phyloP scores from a whole-genome alignment of 805 yeast genomes.

The Isabelozyma pseudorhagii region DNA sequence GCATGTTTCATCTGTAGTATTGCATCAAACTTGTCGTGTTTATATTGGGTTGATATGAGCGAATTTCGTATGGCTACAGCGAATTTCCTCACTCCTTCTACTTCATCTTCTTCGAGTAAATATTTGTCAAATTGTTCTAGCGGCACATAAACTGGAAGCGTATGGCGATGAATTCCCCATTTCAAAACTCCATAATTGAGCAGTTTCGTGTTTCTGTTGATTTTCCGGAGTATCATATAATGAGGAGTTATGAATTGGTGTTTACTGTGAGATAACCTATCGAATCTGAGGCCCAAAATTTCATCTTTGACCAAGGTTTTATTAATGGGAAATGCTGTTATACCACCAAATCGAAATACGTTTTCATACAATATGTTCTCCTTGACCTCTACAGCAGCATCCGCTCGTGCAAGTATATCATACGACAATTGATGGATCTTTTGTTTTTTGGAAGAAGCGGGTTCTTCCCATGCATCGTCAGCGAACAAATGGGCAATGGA shows the following conservation, averaged over 20 bases:
- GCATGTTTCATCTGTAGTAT: conserved; percentile 7
- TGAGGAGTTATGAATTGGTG: conserved; percentile 39
- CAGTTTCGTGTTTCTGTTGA: conserved; percentile 3
- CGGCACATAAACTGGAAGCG: conserved; percentile 32
- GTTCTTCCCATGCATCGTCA: neutral
- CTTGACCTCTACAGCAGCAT: conserved; percentile 10
- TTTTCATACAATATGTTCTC: conserved; percentile 44
- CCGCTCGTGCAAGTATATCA: conserved; percentile 1
- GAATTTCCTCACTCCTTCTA: conserved; percentile 16
- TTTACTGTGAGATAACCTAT: conserved; percentile 24
- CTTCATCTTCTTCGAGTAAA: conserved; percentile 11
- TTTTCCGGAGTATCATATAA: conserved; percentile 40
- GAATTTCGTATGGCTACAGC: conserved; percentile 17
- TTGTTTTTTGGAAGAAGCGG: conserved; percentile 1
- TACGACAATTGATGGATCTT: conserved; percentile 1
- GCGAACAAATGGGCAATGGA: conserved; percentile 21
- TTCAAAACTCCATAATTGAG: neutral
- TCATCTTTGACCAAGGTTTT: conserved; percentile 26
- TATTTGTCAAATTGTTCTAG: conserved; percentile 11
- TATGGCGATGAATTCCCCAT: conserved; percentile 35
- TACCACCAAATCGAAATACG: conserved; percentile 45
- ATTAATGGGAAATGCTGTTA: conserved; percentile 51
- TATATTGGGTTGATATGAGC: conserved; percentile 25
- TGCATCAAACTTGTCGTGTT: conserved; percentile 25
- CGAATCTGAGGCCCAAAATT: conserved; percentile 51